Evolutionary conservation across 225 moss, liverwort and hornwort genomes (phyloP).

Genomic region (Bryum argenteum): DNA sequence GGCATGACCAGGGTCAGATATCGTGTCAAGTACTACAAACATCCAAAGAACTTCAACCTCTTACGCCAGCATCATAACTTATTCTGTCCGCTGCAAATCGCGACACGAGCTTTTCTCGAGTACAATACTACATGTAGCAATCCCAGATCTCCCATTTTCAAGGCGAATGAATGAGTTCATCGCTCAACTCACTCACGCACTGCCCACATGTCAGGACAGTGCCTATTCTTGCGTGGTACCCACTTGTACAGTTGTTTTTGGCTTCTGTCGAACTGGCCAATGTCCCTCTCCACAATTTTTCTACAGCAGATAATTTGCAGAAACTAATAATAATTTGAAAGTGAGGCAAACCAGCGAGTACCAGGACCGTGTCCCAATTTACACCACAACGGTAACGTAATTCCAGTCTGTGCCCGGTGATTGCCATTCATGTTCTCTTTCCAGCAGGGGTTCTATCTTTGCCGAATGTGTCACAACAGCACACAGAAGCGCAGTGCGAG

Average conservation of each 20-base stretch:
- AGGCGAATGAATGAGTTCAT: not conserved
- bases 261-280: constrained; percentile 15
- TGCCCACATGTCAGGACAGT: constrained; percentile 6
- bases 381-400: not conserved
- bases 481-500: not conserved
- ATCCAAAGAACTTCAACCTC: not conserved
- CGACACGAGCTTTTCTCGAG: not conserved
- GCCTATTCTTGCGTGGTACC: constrained; percentile 6
- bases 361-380: not conserved
- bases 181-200: not conserved
- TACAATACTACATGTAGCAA: not conserved
- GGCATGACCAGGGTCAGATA: not conserved
- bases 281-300: not conserved
- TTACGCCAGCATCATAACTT: not conserved
- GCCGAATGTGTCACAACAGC: not conserved
- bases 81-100: not conserved
- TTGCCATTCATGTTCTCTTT: not conserved
- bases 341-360: constrained; percentile 1
- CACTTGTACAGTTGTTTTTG: constrained; percentile 12
- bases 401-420: not conserved
- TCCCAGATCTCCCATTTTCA: not conserved
- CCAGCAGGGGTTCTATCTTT: not conserved
- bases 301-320: not conserved
- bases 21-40: not conserved
- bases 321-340: not conserved